Evolutionary conservation across 1,284 basidiomycete species (phyloP).

Genomic region (Pseudozyma pruni): DNA sequence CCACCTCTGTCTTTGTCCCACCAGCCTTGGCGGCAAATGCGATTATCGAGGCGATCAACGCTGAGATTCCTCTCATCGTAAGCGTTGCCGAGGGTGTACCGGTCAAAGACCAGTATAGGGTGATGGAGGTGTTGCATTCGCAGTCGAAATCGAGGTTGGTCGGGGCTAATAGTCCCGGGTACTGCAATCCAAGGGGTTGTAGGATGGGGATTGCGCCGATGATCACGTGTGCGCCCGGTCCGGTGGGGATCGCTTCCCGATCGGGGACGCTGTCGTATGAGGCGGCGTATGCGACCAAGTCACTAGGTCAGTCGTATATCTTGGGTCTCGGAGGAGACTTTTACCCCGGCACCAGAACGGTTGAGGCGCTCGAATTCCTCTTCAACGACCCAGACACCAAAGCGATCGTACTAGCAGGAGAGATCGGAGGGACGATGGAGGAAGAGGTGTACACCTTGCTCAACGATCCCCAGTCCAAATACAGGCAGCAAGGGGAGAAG

Average conservation of each 20-base stretch:
- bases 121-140: slow-evolving; percentile 53
- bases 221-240: slow-evolving; percentile 37
- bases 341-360: slow-evolving; percentile 62
- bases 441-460: slow-evolving; percentile 53
- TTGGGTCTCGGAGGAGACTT: slow-evolving; percentile 59
- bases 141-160: slow-evolving; percentile 49
- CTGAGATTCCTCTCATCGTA: slow-evolving; percentile 56
- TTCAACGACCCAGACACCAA: slow-evolving; percentile 33
- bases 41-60: slow-evolving; percentile 56
- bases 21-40: slow-evolving; percentile 51
- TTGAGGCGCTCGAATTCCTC: slow-evolving; percentile 57
- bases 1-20: slow-evolving; percentile 57
- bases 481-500: slow-evolving; percentile 12
- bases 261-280: slow-evolving; percentile 64
- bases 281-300: slow-evolving; percentile 44
- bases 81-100: slow-evolving; percentile 57
- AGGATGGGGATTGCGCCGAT: slow-evolving; percentile 51
- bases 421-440: slow-evolving; percentile 60
- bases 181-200: slow-evolving; percentile 53
- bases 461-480: slow-evolving; percentile 20
- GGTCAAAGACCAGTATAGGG: slow-evolving; percentile 49
- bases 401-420: slow-evolving; percentile 53
- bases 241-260: slow-evolving; percentile 51
- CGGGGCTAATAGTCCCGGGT: slow-evolving; percentile 56
- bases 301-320: slow-evolving; percentile 49